Evolutionary conservation across 306 rosid genomes (phyloP).

Genomic region (Trifolium repens): DNA sequence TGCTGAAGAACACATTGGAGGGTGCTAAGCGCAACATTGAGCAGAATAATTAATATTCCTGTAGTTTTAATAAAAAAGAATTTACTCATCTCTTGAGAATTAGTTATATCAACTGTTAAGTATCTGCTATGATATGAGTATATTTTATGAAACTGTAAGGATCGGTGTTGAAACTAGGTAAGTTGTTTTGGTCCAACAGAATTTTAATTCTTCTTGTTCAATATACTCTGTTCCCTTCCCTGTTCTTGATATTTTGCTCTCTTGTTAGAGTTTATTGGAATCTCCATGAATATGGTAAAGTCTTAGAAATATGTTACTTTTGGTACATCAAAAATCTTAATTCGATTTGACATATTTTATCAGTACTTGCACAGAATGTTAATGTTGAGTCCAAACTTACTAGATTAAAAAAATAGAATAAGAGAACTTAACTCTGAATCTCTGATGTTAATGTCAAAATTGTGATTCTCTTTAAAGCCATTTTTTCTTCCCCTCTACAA

Average conservation of each 20-base stretch:
- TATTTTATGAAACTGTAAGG: slow-evolving; percentile 8
- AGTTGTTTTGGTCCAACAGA: slow-evolving; percentile 1
- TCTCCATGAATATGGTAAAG: not conserved
- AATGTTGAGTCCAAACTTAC: not conserved
- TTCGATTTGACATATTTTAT: not conserved
- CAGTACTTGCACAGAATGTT: not conserved
- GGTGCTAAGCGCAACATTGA: slow-evolving; percentile 73
- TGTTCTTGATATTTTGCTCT: not conserved
- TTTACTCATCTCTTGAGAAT: slow-evolving; percentile 25
- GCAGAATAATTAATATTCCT: slow-evolving; percentile 43
- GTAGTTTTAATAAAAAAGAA: slow-evolving; percentile 22
- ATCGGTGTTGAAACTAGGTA: slow-evolving; percentile 19
- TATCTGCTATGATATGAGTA: slow-evolving; percentile 31
- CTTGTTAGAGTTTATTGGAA: not conserved
- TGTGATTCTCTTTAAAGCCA: not conserved
- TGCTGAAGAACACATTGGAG: slow-evolving; percentile 80
- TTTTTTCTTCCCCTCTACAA: not conserved
- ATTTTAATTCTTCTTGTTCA: slow-evolving; percentile 9
- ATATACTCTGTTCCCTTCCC: not conserved
- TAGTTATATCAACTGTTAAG: slow-evolving; percentile 5
- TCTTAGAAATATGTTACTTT: not conserved
- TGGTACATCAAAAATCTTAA: not conserved
- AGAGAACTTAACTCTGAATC: not conserved
- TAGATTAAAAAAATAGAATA: not conserved
- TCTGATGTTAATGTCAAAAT: not conserved